Percentiles rank a stretch among this genome's conserved stretches.
Evolutionary conservation across 2,329 filamentous ascomycete genomes (phyloP).

Genomic region (Pseudocercospora crystallina): DNA sequence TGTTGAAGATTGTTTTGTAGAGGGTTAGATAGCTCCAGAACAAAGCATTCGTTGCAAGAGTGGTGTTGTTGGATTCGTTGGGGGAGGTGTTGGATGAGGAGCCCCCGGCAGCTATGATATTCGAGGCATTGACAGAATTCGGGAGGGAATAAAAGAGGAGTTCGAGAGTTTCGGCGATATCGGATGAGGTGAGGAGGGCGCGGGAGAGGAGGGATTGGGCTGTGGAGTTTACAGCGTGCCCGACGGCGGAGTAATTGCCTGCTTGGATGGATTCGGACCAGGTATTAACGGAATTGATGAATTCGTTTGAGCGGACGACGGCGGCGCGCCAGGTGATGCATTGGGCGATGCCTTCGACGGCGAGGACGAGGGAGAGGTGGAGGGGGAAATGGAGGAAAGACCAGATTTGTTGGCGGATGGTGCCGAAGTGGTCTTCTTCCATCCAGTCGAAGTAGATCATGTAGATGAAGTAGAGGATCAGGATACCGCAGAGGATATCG

Average conservation of each 20-base stretch:
- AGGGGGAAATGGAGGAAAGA: slow-evolving; percentile 28
- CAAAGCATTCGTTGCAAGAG: slow-evolving; percentile 3
- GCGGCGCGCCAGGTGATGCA: slow-evolving; percentile 36
- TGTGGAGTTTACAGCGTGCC: slow-evolving; percentile 10
- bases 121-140: slow-evolving; percentile 11
- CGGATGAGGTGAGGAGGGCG: slow-evolving; percentile 10
- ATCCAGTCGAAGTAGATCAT: slow-evolving; percentile 29
- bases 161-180: slow-evolving; percentile 9
- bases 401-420: slow-evolving; percentile 28
- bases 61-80: neutral
- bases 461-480: slow-evolving; percentile 35
- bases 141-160: slow-evolving; percentile 4
- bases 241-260: slow-evolving; percentile 7
- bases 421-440: slow-evolving; percentile 24
- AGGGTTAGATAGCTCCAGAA: slow-evolving; percentile 15
- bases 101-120: slow-evolving; percentile 2
- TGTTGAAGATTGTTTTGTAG: slow-evolving; percentile 17
- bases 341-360: slow-evolving; percentile 30
- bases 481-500: slow-evolving; percentile 34
- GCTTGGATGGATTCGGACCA: neutral
- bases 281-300: slow-evolving; percentile 5
- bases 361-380: slow-evolving; percentile 22
- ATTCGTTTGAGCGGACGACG: slow-evolving; percentile 13
- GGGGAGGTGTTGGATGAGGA: neutral
- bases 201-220: slow-evolving; percentile 13